Evolutionary conservation across 176 grass and related monocot genomes (phyloP).

Genomic region (Saccharum spontaneum): DNA sequence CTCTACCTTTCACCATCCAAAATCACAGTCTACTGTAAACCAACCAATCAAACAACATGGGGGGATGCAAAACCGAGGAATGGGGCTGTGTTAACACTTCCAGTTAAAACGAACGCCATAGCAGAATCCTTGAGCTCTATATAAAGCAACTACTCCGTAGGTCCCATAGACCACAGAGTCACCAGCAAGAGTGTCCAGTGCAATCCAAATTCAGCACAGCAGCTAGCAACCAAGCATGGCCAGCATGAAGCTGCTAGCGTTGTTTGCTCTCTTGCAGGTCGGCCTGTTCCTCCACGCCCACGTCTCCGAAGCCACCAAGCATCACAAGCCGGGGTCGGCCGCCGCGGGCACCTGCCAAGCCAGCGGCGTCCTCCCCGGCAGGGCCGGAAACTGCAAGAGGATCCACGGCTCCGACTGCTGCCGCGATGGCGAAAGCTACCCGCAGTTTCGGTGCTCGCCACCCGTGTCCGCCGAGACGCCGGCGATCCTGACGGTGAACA

Average conservation of each 20-base stretch:
- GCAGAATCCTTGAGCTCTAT: constrained; percentile 5
- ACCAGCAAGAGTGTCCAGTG: not conserved
- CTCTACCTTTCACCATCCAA: not conserved
- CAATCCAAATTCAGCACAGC: not conserved
- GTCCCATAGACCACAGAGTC: not conserved
- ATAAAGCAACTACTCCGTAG: not conserved
- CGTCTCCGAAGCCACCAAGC: constrained; percentile 16
- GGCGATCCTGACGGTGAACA: constrained; percentile 58
- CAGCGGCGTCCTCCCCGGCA: constrained; percentile 52
- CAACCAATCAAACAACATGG: no score
- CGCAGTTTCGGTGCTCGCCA: constrained; percentile 59
- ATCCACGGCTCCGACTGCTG: constrained; percentile 50
- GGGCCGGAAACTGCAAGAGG: constrained; percentile 40
- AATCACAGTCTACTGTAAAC: not conserved
- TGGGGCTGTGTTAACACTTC: not conserved
- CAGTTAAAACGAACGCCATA: constrained; percentile 16
- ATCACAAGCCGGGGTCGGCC: not conserved
- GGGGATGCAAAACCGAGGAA: no score
- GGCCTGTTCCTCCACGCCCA: constrained; percentile 30
- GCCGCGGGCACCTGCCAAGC: constrained; percentile 22
- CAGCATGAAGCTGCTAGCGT: constrained; percentile 17
- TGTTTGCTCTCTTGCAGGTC: constrained; percentile 39
- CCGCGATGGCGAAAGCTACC: constrained; percentile 32
- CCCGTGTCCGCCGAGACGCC: constrained; percentile 41
- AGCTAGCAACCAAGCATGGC: not conserved